A percentile compares a stretch with the other conserved stretches of the same genome.
Conservation (phyloP, 345 rosid genomes). For the Eucalyptus pauciflora region DNA sequence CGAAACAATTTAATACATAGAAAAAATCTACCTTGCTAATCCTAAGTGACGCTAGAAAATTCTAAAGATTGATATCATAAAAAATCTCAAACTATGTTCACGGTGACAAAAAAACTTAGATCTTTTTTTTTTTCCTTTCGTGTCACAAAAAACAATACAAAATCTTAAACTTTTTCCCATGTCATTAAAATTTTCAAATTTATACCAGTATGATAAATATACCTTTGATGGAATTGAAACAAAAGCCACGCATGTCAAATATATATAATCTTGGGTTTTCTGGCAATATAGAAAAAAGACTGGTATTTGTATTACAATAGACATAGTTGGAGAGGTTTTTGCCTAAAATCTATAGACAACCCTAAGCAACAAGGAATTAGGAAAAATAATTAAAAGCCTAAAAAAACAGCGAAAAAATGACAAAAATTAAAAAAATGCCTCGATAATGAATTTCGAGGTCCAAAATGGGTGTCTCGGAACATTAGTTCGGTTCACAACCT, state of each 20-base stretch:
- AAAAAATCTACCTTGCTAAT: background rate
- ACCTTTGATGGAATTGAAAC: fast-evolving
- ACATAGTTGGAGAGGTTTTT: background rate
- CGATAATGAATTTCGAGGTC: background rate
- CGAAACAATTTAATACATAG: background rate
- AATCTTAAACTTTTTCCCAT: too few species aligned
- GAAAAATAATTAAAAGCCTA: background rate
- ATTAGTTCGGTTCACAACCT: background rate
- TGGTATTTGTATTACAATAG: background rate
- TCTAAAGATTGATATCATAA: background rate
- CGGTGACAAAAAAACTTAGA: too few species aligned
- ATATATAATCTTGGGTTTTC: background rate
- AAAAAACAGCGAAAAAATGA: background rate
- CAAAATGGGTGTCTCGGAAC: background rate
- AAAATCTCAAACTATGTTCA: too few species aligned
- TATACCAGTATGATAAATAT: background rate
- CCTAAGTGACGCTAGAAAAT: background rate
- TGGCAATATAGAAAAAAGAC: background rate
- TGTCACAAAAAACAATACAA: too few species aligned
- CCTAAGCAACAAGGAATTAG: background rate
- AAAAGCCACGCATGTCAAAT: background rate
- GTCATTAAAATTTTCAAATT: too few species aligned
- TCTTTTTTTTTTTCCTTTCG: too few species aligned
- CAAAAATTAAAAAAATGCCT: background rate
- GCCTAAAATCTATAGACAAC: background rate